A percentile compares a stretch with the other conserved stretches of the same genome.
phyloP scores from a whole-genome alignment of 2,329 filamentous ascomycete genomes.

The Talaromyces islandicus region DNA sequence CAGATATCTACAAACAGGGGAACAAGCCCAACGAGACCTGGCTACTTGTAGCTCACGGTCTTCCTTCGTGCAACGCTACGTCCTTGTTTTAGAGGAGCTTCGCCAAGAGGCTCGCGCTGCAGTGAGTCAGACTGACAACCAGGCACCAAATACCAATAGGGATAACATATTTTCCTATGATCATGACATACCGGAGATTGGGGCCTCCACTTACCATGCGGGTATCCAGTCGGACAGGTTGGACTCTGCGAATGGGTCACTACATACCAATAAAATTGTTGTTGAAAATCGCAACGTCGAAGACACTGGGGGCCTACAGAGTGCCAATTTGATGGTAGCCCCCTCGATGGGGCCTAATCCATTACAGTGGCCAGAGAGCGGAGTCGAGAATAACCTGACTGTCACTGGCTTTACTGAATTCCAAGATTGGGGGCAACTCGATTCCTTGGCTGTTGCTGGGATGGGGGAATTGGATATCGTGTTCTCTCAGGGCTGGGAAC shows the following conservation, averaged over 20 bases:
- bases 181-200: background rate
- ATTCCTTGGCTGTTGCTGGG: slow-evolving; percentile 20
- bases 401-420: slow-evolving; percentile 15
- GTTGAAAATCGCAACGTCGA: background rate
- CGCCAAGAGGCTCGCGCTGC: slow-evolving; percentile 14
- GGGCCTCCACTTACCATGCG: no score
- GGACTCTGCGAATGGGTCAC: background rate
- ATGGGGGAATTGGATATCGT: slow-evolving; percentile 15
- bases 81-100: slow-evolving; percentile 37
- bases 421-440: slow-evolving; percentile 22
- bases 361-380: slow-evolving; percentile 6
- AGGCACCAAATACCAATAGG: background rate
- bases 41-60: slow-evolving; percentile 31
- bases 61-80: slow-evolving; percentile 38
- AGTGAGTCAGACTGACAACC: background rate
- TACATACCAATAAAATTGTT: background rate
- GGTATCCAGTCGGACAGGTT: background rate
- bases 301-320: background rate
- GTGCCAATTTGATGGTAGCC: background rate
- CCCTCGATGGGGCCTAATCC: background rate
- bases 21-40: slow-evolving; percentile 37
- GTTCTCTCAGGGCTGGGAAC: slow-evolving; percentile 6
- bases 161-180: background rate
- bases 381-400: slow-evolving; percentile 13
- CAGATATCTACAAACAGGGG: slow-evolving; percentile 31